Conservation (phyloP, 805 yeast genomes). For the Kockiozyma suomiensis region DNA sequence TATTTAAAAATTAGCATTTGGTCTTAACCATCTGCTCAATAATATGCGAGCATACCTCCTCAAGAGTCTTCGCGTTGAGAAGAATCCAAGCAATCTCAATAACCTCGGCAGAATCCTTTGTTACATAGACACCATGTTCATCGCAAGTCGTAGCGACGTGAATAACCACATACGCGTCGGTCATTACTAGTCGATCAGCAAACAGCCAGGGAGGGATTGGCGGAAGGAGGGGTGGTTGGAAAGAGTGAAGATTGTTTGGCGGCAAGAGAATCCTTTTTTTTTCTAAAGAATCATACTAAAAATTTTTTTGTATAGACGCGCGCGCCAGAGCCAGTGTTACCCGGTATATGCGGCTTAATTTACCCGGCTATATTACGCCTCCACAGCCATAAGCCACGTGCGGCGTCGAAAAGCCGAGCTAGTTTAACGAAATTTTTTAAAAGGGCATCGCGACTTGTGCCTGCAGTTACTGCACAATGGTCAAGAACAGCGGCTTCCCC, state of each 20-base stretch:
- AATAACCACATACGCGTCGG: slow-evolving; percentile 62
- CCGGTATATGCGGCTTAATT: not conserved
- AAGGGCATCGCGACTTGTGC: not conserved
- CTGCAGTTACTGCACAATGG: not conserved
- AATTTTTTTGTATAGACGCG: slow-evolving; percentile 3
- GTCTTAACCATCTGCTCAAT: not conserved
- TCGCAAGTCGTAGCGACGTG: slow-evolving; percentile 69
- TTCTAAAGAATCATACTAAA: not conserved
- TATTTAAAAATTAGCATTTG: not conserved
- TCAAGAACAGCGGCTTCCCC: slow-evolving; percentile 20
- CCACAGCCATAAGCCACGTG: not conserved
- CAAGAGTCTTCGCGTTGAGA: slow-evolving; percentile 56
- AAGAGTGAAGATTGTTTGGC: not conserved
- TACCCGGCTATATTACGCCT: not conserved
- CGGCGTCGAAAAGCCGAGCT: not conserved
- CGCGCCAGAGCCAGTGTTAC: not conserved
- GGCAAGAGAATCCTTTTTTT: not conserved
- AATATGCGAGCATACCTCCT: slow-evolving; percentile 38
- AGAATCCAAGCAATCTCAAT: slow-evolving; percentile 69
- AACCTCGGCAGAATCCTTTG: slow-evolving; percentile 69
- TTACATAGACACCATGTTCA: slow-evolving; percentile 58
- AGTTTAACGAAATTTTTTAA: slow-evolving; percentile 10
- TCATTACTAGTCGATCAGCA: slow-evolving; percentile 41
- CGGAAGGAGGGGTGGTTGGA: not conserved
- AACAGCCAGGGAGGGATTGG: not conserved